These are phyloP conservation scores for Fusarium sp. DNA, from an alignment of 2,329 filamentous ascomycete species.

Conservation along the genomic window DNA sequence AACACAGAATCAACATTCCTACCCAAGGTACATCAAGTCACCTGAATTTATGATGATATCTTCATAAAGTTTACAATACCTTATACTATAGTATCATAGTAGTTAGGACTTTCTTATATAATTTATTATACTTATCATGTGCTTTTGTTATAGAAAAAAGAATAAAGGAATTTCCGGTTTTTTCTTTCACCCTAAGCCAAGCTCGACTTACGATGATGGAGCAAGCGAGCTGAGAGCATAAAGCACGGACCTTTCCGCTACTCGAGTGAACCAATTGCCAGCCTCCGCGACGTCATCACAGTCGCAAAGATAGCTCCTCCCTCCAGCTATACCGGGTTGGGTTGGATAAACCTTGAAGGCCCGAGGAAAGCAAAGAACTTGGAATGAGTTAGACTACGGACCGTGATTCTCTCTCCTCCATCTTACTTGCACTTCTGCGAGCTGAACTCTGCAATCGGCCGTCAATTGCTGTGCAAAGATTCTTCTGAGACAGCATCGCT, in stretches of 20 bases:
- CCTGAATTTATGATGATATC: no score
- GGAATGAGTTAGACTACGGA: slow-evolving; percentile 8
- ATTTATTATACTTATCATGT: no score
- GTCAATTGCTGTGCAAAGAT: slow-evolving; percentile 33
- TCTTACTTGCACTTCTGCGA: slow-evolving; percentile 7
- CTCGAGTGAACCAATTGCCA: slow-evolving; percentile 29
- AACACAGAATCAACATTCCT: no score
- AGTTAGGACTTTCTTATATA: no score
- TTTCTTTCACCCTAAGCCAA: background rate
- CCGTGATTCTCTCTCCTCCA: background rate
- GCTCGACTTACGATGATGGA: slow-evolving; percentile 3
- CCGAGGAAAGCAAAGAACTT: slow-evolving; percentile 22
- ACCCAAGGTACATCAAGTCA: no score
- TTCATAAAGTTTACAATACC: no score
- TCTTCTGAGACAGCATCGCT: slow-evolving; percentile 31
- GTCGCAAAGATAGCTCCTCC: slow-evolving; percentile 28
- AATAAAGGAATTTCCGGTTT: no score
- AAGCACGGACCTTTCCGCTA: slow-evolving; percentile 19
- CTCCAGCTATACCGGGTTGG: slow-evolving; percentile 18
- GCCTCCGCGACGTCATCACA: slow-evolving; percentile 30
- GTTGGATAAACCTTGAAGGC: slow-evolving; percentile 26
- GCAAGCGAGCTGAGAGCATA: background rate
- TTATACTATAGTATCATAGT: no score
- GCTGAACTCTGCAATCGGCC: slow-evolving; percentile 34
- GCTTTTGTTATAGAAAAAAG: no score